Conservation (phyloP, 2,329 filamentous ascomycete species). For the Microcyclospora pomicola region DNA sequence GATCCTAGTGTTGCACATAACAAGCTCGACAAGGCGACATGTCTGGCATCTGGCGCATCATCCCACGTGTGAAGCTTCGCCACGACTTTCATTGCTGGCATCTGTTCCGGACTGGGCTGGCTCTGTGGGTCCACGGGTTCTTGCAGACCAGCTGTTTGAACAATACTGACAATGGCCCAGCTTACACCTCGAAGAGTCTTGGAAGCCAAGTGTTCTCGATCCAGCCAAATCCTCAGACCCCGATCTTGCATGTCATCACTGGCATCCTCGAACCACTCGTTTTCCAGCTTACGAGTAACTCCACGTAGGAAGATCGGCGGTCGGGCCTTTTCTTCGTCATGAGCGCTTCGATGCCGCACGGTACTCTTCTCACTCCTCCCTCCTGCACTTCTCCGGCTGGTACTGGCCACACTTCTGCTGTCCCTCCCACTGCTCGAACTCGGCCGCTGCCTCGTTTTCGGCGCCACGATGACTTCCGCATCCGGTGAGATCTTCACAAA, state of each 20-base stretch:
- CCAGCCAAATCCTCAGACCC: conserved; percentile 68
- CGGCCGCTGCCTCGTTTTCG: conserved; percentile 67
- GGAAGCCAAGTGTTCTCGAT: conserved; percentile 58
- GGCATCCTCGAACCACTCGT: conserved; percentile 59
- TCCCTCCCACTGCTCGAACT: conserved; percentile 52
- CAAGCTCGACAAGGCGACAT: conserved; percentile 62
- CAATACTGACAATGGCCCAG: conserved; percentile 72
- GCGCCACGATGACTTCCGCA: conserved; percentile 92
- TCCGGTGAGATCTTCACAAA: conserved; percentile 91
- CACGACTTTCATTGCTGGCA: conserved; percentile 53
- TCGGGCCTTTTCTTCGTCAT: conserved; percentile 52
- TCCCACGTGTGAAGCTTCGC: conserved; percentile 68
- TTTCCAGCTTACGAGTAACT: conserved; percentile 54
- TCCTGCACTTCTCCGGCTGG: conserved; percentile 57
- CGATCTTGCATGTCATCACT: conserved; percentile 37
- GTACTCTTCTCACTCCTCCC: conserved; percentile 63
- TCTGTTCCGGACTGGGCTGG: conserved; percentile 46
- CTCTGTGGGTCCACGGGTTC: conserved; percentile 58
- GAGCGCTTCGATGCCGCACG: conserved; percentile 42
- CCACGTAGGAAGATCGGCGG: conserved; percentile 63
- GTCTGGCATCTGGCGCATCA: conserved; percentile 69
- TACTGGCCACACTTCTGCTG: conserved; percentile 65
- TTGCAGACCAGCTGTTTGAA: conserved; percentile 66
- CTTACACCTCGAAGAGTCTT: conserved; percentile 62
- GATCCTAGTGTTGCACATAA: conserved; percentile 63